A percentile compares a stretch with the other conserved stretches of the same genome.
These are phyloP conservation scores for Gossypium turneri DNA, from an alignment of 345 rosid genomes.

Conservation along the genomic window DNA sequence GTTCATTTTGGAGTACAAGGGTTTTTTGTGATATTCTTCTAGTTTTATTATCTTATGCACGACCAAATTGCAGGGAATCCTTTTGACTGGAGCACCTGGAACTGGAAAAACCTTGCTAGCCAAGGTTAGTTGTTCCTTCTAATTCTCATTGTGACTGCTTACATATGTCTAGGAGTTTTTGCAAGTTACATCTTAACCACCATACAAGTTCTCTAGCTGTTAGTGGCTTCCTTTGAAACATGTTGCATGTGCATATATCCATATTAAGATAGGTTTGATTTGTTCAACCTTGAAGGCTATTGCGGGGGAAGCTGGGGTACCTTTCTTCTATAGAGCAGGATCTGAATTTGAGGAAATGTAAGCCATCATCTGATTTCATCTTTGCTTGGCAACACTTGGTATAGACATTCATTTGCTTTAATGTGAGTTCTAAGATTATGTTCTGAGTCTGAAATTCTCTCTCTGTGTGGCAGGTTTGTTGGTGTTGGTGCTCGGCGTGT, in stretches of 20 bases:
- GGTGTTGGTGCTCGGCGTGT: conserved; percentile 46
- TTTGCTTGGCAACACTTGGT: conserved; percentile 6
- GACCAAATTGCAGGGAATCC: conserved; percentile 71
- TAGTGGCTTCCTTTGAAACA: neutral
- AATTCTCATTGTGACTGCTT: neutral
- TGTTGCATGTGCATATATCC: neutral
- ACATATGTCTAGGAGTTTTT: neutral
- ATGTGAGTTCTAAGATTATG: neutral
- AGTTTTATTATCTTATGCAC: conserved; percentile 2
- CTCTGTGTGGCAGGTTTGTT: conserved; percentile 71
- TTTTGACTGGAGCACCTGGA: conserved; percentile 98
- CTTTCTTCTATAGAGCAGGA: conserved; percentile 97
- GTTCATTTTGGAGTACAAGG: neutral
- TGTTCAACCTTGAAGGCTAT: conserved; percentile 61
- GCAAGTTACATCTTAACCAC: conserved; percentile 2
- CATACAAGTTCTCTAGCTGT: neutral
- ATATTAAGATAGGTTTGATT: conserved; percentile 3
- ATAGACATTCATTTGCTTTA: neutral
- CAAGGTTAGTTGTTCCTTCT: conserved; percentile 50
- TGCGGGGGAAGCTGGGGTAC: conserved; percentile 99
- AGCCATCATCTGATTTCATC: conserved; percentile 26
- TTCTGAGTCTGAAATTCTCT: conserved; percentile 11
- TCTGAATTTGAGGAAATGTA: conserved; percentile 99
- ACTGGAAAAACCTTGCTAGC: conserved; percentile 98
- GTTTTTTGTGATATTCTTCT: neutral